A percentile compares a stretch with the other conserved stretches of the same genome.
Conservation (phyloP, 768 basidiomycete genomes). For the Lactarius indigo region DNA sequence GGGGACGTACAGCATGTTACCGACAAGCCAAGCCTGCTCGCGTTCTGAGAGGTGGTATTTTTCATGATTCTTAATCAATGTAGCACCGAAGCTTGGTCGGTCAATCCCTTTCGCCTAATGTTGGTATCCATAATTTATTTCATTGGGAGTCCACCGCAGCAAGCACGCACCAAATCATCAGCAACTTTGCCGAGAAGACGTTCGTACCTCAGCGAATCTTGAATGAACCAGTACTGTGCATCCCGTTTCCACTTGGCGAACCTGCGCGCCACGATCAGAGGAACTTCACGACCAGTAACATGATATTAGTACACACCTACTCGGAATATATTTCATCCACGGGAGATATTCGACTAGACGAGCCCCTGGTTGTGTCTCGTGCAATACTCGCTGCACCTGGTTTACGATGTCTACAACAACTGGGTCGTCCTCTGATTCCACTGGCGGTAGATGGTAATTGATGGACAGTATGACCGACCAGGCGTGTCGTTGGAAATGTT, state of each 20-base stretch:
- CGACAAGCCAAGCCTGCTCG: constrained; percentile 19
- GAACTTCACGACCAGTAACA: not conserved
- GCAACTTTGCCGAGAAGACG: not conserved
- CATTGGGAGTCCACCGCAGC: not conserved
- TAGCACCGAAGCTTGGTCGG: not conserved
- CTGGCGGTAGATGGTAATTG: constrained; percentile 4
- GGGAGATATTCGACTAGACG: not conserved
- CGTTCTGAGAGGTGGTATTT: constrained; percentile 7
- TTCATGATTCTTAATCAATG: not conserved
- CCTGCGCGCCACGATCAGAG: not conserved
- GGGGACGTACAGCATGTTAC: constrained; percentile 16
- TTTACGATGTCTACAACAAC: not conserved
- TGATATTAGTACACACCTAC: not conserved
- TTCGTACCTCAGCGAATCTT: not conserved
- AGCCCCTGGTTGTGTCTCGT: not conserved
- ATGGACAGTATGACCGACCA: constrained; percentile 29
- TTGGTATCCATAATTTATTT: too few species aligned
- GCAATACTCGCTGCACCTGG: not conserved
- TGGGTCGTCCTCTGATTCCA: constrained; percentile 14
- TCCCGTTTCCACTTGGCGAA: not conserved
- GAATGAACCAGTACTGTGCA: not conserved
- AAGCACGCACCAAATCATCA: not conserved
- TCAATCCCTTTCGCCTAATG: not conserved
- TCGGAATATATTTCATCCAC: not conserved
- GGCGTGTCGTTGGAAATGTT: constrained; percentile 30